Evolutionary conservation across 2,329 filamentous ascomycete genomes (phyloP).

Genomic region (Neonectria magnoliae): DNA sequence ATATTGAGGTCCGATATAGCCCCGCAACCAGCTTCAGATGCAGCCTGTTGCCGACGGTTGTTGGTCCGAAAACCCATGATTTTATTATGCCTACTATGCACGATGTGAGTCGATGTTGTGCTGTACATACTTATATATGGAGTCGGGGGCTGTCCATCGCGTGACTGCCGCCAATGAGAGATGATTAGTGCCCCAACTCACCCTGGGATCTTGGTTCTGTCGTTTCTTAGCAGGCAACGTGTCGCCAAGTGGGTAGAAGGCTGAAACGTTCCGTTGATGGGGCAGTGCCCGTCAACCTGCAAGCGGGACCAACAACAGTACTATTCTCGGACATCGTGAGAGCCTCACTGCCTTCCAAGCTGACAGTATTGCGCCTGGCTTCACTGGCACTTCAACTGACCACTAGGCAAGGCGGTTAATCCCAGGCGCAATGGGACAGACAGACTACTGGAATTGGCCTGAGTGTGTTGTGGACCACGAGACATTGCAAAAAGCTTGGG

Average conservation of each 20-base stretch:
- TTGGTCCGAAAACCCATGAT: background rate
- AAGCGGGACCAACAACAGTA: background rate
- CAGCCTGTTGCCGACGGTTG: background rate
- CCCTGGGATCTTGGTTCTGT: background rate
- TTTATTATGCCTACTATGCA: background rate
- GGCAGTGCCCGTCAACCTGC: background rate
- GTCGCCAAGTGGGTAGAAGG: background rate
- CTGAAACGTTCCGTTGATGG: conserved; percentile 13
- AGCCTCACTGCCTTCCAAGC: background rate
- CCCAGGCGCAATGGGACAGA: background rate
- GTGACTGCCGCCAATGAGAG: background rate
- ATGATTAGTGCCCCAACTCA: background rate
- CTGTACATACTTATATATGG: background rate
- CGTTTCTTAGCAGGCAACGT: background rate
- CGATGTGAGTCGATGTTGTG: background rate
- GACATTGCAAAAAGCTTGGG: background rate
- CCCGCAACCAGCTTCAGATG: background rate
- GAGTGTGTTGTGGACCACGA: background rate
- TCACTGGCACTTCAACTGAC: conserved; percentile 5
- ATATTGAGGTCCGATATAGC: background rate
- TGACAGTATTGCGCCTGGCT: background rate
- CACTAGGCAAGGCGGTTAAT: too few relatives aligned
- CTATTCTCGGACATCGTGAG: conserved; percentile 3
- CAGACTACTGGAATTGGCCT: background rate
- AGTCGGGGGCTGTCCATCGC: background rate